Conservation (phyloP, 2,329 filamentous ascomycete species). For the Ophiostoma sp. region DNA sequence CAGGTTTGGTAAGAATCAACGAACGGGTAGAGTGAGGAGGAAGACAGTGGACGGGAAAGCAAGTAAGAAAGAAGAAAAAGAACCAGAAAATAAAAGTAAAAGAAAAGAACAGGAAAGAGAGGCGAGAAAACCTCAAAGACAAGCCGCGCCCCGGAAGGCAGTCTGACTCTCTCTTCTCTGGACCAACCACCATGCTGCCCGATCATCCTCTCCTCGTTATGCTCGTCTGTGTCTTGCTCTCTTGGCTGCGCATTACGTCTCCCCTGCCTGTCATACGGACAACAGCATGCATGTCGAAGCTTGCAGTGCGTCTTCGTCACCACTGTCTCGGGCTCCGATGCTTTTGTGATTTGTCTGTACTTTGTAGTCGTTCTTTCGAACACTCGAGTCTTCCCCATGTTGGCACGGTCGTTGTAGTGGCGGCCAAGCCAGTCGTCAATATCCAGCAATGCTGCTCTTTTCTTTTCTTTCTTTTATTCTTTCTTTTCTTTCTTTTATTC, state of each 20-base stretch:
- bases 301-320: background rate
- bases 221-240: background rate
- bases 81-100: background rate
- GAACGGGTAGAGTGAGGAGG: background rate
- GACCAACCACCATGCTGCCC: too few species aligned
- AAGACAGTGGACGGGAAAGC: background rate
- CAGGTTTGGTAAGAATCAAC: too few species aligned
- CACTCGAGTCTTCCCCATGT: background rate
- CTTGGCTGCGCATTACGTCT: constrained; percentile 4
- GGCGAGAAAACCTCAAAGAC: background rate
- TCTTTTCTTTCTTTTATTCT: background rate
- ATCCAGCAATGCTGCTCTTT: background rate
- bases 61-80: background rate
- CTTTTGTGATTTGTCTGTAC: background rate
- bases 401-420: background rate
- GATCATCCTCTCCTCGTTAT: too few species aligned
- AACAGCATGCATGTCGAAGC: background rate
- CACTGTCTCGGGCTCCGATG: constrained; percentile 7
- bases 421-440: background rate
- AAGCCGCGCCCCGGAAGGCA: too few species aligned
- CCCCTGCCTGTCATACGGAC: constrained; percentile 7
- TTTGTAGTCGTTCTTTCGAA: background rate
- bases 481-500: background rate
- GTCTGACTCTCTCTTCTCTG: too few species aligned
- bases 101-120: background rate